Conservation (phyloP, 1,139 yeast genomes). For the Tardiomyces digboiensis region DNA sequence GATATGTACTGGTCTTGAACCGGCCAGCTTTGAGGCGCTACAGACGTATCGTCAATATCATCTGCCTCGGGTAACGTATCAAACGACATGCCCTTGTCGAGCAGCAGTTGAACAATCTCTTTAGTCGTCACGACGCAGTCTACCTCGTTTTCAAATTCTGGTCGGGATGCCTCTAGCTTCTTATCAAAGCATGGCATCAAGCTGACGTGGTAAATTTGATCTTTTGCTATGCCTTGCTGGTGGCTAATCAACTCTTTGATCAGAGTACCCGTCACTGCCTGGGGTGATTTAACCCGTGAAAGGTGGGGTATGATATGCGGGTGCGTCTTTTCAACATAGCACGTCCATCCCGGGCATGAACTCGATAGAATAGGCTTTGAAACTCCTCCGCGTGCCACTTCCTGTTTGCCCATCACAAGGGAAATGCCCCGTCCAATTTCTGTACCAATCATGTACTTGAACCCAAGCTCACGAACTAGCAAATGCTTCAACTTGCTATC, state of each 20-base stretch:
- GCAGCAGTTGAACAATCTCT: slow-evolving; percentile 66
- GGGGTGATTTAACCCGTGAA: slow-evolving; percentile 70
- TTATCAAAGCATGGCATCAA: slow-evolving; percentile 98
- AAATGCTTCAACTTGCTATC: slow-evolving; percentile 55
- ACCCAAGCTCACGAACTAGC: slow-evolving; percentile 54
- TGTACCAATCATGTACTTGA: slow-evolving; percentile 71
- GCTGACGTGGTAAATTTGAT: slow-evolving; percentile 62
- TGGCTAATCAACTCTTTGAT: slow-evolving; percentile 48
- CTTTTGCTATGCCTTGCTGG: slow-evolving; percentile 21
- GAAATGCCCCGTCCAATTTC: slow-evolving; percentile 72
- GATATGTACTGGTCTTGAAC: slow-evolving; percentile 55
- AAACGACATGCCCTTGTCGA: slow-evolving; percentile 35
- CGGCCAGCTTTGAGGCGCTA: slow-evolving; percentile 55
- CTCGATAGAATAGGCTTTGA: slow-evolving; percentile 45
- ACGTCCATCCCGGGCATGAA: slow-evolving; percentile 95
- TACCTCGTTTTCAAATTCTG: slow-evolving; percentile 61
- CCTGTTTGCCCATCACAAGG: slow-evolving; percentile 48
- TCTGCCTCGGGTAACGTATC: slow-evolving; percentile 4
- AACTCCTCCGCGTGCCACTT: slow-evolving; percentile 29
- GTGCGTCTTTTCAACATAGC: slow-evolving; percentile 93
- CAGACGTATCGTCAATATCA: slow-evolving; percentile 7
- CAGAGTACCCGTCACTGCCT: slow-evolving; percentile 80
- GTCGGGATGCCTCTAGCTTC: slow-evolving; percentile 88
- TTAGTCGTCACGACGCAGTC: slow-evolving; percentile 93
- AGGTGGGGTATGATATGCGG: slow-evolving; percentile 61